phyloP scores from a whole-genome alignment of 1,284 basidiomycete species.

The Rhodotorula sp. region DNA sequence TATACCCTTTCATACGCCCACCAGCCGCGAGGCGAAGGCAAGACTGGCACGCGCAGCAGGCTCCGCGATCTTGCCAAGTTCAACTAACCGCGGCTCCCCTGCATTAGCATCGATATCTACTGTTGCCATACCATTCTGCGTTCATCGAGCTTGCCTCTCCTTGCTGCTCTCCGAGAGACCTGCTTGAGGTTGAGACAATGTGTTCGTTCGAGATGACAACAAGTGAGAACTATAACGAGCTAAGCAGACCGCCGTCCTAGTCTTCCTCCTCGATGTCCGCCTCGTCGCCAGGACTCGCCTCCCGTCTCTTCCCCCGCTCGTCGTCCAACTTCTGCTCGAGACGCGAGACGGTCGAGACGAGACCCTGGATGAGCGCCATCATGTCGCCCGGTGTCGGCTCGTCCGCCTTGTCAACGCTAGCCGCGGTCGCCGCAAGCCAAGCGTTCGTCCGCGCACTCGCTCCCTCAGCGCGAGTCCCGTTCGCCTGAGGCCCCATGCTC shows the following conservation, averaged over 20 bases:
- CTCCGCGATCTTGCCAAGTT: constrained; percentile 1
- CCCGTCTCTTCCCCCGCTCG: constrained; percentile 1
- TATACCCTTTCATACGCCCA: constrained; percentile 35
- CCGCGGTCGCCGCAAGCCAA: neutral
- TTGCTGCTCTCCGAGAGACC: neutral
- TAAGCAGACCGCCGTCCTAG: neutral
- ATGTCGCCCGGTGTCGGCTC: constrained; percentile 13
- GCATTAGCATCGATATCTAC: neutral
- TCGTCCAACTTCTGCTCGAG: constrained; percentile 30
- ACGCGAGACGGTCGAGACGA: constrained; percentile 25
- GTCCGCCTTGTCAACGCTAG: neutral
- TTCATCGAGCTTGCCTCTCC: neutral
- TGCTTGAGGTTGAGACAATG: neutral
- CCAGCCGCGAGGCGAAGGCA: constrained; percentile 17
- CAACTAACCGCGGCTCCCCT: neutral
- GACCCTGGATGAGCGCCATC: constrained; percentile 16
- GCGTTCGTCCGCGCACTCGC: neutral
- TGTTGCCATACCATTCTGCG: neutral
- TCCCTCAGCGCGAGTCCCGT: neutral
- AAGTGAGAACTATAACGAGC: too few species aligned
- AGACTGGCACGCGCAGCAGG: neutral
- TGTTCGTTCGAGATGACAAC: too few species aligned
- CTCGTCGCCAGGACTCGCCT: neutral
- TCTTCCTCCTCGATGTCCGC: neutral
- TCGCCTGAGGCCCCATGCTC: constrained; percentile 18